Base-by-base conservation (phyloP, 129 eudicot genomes). In the Lonicera japonica region DNA sequence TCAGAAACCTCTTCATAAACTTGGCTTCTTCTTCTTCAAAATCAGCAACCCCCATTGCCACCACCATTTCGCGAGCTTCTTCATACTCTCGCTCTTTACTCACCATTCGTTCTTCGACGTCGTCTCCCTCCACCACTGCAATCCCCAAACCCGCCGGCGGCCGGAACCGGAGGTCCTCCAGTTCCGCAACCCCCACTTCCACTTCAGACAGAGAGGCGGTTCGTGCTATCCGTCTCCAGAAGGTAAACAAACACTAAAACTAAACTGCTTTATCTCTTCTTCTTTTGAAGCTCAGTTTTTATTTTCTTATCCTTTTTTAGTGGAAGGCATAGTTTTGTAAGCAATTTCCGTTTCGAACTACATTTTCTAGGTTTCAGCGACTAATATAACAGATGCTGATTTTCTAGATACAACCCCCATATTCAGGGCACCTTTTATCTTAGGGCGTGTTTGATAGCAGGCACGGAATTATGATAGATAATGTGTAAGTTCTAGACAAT, bases 191-290 rank as follows among this genome's bases (percentile, higher is more conserved):
- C 9, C 36, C 80, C 0, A 25, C 75, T 67, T 79, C 84, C 1
- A 87, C 98, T 12, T 91, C 96, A 11, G 98, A 91, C 21, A 73
- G 86, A 60, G 95, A 91, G 18, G 95, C 98, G n/a, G 62, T 91
- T 75, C 98, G 98, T 20, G 76, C 90, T 2, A 87, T 91, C 34
- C 96, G 98, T 60, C 82, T 91, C 12, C 71, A 82, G 46, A 92
- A 88, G 96, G 99, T 90, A 15, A n/a, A n/a, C n/a, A n/a, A n/a
- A n/a, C n/a, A n/a, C n/a, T n/a, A n/a, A 7, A 0, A 29, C 36
- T 29, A 29, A n/a, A 29, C 36, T 29, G 6, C 4, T 29, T 29
- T 1, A 29, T 1, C 2, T 10, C 14, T 56, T 18, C 16, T 29
- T 29, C n/a, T n/a, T 29, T 29, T 29, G 36, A 29, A 29, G 11